Evolutionary conservation across 1,284 basidiomycete species (phyloP).

Genomic region (Boletus subluridellus): DNA sequence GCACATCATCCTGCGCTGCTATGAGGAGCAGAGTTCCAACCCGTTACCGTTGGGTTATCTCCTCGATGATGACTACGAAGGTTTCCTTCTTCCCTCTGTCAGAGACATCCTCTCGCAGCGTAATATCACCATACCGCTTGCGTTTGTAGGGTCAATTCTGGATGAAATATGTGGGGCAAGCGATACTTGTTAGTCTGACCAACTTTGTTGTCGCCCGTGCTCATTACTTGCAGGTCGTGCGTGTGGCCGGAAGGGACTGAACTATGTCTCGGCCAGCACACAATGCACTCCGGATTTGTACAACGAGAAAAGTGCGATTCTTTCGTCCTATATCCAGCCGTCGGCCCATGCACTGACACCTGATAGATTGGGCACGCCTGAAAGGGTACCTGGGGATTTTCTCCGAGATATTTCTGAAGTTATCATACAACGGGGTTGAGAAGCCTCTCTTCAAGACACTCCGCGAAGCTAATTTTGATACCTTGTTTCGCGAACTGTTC

Average conservation of each 20-base stretch:
- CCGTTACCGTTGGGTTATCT: conserved; percentile 5
- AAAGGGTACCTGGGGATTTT: conserved; percentile 1
- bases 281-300: conserved; percentile 4
- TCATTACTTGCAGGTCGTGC: conserved; percentile 5
- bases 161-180: conserved; percentile 11
- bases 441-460: conserved; percentile 5
- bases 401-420: conserved; percentile 2
- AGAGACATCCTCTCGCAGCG: conserved; percentile 4
- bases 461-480: not conserved
- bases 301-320: conserved; percentile 12
- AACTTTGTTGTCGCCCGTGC: not conserved
- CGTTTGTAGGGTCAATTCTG: conserved; percentile 15
- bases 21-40: conserved; percentile 11
- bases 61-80: not conserved
- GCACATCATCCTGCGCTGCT: conserved; percentile 14
- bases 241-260: not conserved
- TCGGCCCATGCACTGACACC: not conserved
- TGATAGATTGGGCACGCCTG: conserved; percentile 13
- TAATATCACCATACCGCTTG: not conserved
- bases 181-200: conserved; percentile 8
- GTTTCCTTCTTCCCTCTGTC: conserved; percentile 4
- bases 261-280: not conserved
- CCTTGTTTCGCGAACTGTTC: conserved; percentile 14
- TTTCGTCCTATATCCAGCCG: not conserved
- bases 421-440: conserved; percentile 7